A percentile compares a stretch with the other conserved stretches of the same genome.
Evolutionary conservation across 2,329 filamentous ascomycete species (phyloP).

Genomic region (Colletotrichum sp.): DNA sequence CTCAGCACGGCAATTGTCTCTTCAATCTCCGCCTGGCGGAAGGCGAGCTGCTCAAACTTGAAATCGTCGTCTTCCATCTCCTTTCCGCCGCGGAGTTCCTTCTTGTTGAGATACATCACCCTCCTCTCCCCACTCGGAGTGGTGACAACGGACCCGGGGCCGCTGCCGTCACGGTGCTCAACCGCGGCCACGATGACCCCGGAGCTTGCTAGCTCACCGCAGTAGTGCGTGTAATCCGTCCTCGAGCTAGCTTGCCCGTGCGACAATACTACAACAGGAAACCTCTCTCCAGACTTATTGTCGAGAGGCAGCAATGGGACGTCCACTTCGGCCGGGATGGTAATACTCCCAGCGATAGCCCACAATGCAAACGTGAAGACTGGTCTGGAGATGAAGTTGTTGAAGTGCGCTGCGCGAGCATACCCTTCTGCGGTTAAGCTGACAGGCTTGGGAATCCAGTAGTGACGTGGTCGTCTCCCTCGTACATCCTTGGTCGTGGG

Average conservation of each 20-base stretch:
- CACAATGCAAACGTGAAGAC: slow-evolving; percentile 48
- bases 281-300: slow-evolving; percentile 26
- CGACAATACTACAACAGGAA: slow-evolving; percentile 56
- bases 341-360: slow-evolving; percentile 46
- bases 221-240: slow-evolving; percentile 57
- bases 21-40: slow-evolving; percentile 56
- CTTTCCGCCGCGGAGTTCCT: neutral
- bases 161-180: slow-evolving; percentile 58
- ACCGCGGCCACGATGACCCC: slow-evolving; percentile 54
- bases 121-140: neutral
- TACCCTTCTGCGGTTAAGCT: slow-evolving; percentile 50
- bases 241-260: slow-evolving; percentile 56
- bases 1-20: slow-evolving; percentile 45
- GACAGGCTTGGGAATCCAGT: slow-evolving; percentile 50
- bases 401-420: slow-evolving; percentile 47
- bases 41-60: slow-evolving; percentile 52
- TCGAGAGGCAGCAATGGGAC: slow-evolving; percentile 39
- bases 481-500: slow-evolving; percentile 37
- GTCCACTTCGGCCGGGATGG: slow-evolving; percentile 53
- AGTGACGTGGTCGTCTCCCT: slow-evolving; percentile 35
- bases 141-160: slow-evolving; percentile 47
- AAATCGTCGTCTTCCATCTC: slow-evolving; percentile 39
- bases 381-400: slow-evolving; percentile 46
- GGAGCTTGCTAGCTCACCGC: slow-evolving; percentile 54
- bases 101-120: slow-evolving; percentile 7